These are phyloP conservation scores for Geranium rotundifolium DNA, from an alignment of 345 rosid genomes.

Conservation along the genomic window DNA sequence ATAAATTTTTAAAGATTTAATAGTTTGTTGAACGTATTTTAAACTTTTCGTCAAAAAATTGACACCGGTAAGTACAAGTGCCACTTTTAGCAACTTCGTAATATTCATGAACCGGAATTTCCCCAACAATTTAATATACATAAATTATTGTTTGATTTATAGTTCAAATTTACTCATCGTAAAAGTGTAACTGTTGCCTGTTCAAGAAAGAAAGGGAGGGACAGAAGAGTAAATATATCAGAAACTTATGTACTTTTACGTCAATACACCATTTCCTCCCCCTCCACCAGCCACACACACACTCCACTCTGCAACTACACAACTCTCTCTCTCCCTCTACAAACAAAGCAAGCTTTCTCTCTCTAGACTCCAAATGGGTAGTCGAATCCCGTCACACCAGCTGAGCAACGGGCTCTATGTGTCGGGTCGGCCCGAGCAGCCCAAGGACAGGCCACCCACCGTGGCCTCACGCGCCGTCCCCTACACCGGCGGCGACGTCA, in stretches of 20 bases:
- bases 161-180: too few species aligned
- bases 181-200: too few species aligned
- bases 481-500: conserved; percentile 90
- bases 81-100: too few species aligned
- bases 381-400: conserved; percentile 79
- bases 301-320: not conserved
- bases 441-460: conserved; percentile 64
- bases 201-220: too few species aligned
- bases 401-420: conserved; percentile 72
- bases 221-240: too few species aligned
- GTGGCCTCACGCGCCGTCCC: conserved; percentile 70
- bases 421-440: conserved; percentile 66
- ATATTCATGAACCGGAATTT: too few species aligned
- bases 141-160: too few species aligned
- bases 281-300: conserved; percentile 6
- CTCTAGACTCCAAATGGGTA: conserved; percentile 32
- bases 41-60: too few species aligned
- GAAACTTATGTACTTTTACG: not conserved
- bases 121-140: too few species aligned
- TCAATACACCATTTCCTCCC: conserved; percentile 5
- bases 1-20: too few species aligned
- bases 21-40: too few species aligned
- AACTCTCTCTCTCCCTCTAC: conserved; percentile 4
- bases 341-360: not conserved
- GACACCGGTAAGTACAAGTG: too few species aligned